phyloP scores from a whole-genome alignment of 495 filamentous ascomycete genomes.

The Neurospora discreta region DNA sequence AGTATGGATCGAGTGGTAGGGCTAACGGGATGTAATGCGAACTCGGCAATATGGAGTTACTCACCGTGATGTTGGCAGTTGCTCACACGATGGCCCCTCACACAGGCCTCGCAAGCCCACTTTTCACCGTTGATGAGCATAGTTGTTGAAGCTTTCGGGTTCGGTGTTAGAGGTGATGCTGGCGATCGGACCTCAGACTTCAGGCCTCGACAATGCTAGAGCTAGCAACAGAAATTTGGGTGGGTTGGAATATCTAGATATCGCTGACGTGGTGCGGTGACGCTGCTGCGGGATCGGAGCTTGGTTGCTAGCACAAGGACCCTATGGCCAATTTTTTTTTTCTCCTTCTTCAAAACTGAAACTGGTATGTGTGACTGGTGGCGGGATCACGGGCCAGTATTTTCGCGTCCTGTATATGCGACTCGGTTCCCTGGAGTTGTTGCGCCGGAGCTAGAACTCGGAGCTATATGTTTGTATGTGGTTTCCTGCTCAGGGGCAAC shows the following conservation, averaged over 20 bases:
- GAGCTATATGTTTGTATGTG: neutral
- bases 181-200: neutral
- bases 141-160: slow-evolving; percentile 7
- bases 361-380: neutral
- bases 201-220: neutral
- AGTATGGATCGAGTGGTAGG: neutral
- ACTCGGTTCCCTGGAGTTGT: neutral
- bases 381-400: neutral
- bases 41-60: slow-evolving; percentile 28
- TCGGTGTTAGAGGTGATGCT: neutral
- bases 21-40: slow-evolving; percentile 2
- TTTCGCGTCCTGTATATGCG: neutral
- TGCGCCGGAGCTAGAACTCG: neutral
- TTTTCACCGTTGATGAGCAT: slow-evolving; percentile 89
- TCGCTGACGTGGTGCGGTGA: neutral
- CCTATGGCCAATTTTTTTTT: neutral
- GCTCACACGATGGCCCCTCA: slow-evolving; percentile 87
- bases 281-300: neutral
- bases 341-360: neutral
- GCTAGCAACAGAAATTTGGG: neutral
- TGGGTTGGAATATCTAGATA: neutral
- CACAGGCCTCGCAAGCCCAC: slow-evolving; percentile 87
- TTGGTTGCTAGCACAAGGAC: neutral
- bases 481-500: neutral
- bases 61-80: slow-evolving; percentile 85